These are phyloP conservation scores for Alternaria sp. DNA, from an alignment of 2,329 filamentous ascomycete species.

Conservation along the genomic window DNA sequence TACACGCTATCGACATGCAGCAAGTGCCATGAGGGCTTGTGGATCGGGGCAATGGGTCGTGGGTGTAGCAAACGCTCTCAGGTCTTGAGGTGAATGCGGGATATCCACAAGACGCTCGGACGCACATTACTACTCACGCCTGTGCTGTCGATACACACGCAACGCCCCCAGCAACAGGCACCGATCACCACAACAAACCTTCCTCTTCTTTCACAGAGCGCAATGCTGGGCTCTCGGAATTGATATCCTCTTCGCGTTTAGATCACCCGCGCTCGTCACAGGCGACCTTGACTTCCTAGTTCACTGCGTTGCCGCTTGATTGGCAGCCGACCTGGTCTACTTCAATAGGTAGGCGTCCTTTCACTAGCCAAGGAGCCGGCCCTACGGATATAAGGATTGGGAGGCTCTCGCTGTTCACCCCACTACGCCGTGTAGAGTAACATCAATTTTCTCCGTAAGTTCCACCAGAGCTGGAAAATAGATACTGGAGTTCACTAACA, in stretches of 20 bases:
- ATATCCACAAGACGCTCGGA: not conserved
- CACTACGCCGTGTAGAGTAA: not conserved
- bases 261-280: not conserved
- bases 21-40: not conserved
- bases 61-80: not conserved
- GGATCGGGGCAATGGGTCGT: not conserved
- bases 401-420: not conserved
- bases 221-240: not conserved
- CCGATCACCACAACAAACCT: not conserved
- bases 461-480: not conserved
- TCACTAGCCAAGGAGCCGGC: not conserved
- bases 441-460: not conserved
- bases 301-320: too few relatives aligned
- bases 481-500: not conserved
- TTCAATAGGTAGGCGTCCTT: not conserved
- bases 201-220: not conserved
- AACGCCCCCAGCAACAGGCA: not conserved
- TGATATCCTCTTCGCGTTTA: not conserved
- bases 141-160: not conserved
- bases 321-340: too few relatives aligned
- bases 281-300: not conserved
- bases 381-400: not conserved
- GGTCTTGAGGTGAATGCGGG: not conserved
- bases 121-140: not conserved
- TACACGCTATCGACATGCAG: not conserved